Evolutionary conservation across 306 rosid genomes (phyloP).

Genomic region (Gastrolobium bilobum): DNA sequence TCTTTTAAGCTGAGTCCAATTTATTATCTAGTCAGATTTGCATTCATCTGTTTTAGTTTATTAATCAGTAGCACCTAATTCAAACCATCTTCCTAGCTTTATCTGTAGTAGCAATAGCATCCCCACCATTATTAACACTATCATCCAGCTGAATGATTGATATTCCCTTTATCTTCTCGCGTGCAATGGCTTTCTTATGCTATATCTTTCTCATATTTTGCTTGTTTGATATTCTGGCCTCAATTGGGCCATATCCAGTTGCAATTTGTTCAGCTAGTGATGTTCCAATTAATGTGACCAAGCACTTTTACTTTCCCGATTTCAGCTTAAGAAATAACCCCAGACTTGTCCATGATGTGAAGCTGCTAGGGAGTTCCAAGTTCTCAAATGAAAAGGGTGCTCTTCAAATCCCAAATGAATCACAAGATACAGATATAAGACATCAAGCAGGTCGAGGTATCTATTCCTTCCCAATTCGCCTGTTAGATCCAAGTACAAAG

Average conservation of each 20-base stretch:
- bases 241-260: conserved; percentile 5
- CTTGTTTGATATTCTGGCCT: conserved; percentile 34
- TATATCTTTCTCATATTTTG: conserved; percentile 35
- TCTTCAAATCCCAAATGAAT: conserved; percentile 73
- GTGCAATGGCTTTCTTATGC: conserved; percentile 55
- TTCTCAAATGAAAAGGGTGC: conserved; percentile 60
- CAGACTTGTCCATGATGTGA: conserved; percentile 62
- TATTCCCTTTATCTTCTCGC: not conserved
- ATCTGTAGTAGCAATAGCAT: not conserved
- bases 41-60: conserved; percentile 10
- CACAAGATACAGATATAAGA: conserved; percentile 56
- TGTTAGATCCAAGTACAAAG: conserved; percentile 64
- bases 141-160: conserved; percentile 33
- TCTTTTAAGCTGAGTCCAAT: conserved; percentile 1
- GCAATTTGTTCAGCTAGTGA: conserved; percentile 53
- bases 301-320: conserved; percentile 64
- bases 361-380: conserved; percentile 77
- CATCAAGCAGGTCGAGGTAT: conserved; percentile 81
- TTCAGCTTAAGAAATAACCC: conserved; percentile 63
- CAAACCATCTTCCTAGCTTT: conserved; percentile 28
- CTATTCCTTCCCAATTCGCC: conserved; percentile 71
- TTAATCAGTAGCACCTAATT: conserved; percentile 30
- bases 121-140: not conserved
- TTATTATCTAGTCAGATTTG: conserved; percentile 35
- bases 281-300: conserved; percentile 63